A percentile compares a stretch with the other conserved stretches of the same genome.
Evolutionary conservation across 441 rosid species (phyloP).

Genomic region (Euphorbia celastroides): DNA sequence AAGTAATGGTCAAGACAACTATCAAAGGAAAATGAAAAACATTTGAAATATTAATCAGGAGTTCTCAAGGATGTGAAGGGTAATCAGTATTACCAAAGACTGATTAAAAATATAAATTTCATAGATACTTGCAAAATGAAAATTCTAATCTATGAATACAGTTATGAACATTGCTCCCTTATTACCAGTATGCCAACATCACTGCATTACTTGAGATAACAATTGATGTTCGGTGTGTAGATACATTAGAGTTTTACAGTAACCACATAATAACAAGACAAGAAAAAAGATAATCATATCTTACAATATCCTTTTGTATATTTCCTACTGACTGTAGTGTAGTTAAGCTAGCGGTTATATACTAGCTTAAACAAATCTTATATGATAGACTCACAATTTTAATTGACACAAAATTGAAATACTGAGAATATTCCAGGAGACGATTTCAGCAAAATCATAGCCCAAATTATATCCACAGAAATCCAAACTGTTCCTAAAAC

Average conservation of each 20-base stretch:
- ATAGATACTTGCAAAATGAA: neutral
- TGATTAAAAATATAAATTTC: neutral
- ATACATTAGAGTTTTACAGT: neutral
- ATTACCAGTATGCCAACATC: neutral
- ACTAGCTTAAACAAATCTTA: neutral
- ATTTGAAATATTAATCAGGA: neutral
- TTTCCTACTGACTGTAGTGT: neutral
- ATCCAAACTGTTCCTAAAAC: neutral
- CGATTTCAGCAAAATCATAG: neutral
- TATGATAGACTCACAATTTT: neutral
- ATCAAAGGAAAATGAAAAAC: neutral
- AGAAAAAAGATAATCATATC: neutral
- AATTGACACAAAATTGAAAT: neutral
- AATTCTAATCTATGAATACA: neutral
- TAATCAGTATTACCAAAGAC: neutral
- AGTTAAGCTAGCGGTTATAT: neutral
- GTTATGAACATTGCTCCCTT: neutral
- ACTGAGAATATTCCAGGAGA: neutral
- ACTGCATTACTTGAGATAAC: neutral
- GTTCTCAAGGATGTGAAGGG: neutral
- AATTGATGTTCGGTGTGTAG: neutral
- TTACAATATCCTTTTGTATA: neutral
- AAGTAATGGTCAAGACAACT: neutral
- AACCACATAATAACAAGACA: neutral
- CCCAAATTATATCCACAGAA: neutral